Evolutionary conservation across 1,284 basidiomycete genomes (phyloP).

Genomic region (Heterobasidion irregulare): DNA sequence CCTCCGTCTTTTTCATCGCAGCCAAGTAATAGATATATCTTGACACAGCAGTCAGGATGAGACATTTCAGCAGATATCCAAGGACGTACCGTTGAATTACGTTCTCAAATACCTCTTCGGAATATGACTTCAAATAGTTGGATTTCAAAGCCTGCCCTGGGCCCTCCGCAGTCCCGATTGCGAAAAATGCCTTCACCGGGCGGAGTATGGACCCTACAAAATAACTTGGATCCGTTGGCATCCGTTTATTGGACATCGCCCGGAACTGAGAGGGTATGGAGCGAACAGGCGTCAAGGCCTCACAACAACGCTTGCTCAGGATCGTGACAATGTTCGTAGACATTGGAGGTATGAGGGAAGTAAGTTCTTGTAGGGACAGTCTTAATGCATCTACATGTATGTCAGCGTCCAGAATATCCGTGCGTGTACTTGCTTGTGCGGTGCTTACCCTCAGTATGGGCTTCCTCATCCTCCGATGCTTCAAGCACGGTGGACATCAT

Average conservation of each 20-base stretch:
- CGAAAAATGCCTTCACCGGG: constrained; percentile 77
- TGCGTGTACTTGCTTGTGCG: background rate
- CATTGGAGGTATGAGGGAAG: constrained; percentile 41
- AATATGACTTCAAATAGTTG: constrained; percentile 44
- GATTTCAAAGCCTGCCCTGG: constrained; percentile 51
- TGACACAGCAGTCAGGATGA: background rate
- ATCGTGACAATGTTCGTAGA: constrained; percentile 64
- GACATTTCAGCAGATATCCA: background rate
- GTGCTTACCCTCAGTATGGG: constrained; percentile 3
- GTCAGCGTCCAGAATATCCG: constrained; percentile 52
- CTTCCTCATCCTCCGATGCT: background rate
- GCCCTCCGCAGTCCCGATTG: constrained; percentile 43
- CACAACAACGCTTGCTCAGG: constrained; percentile 72
- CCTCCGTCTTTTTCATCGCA: constrained; percentile 86
- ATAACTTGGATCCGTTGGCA: constrained; percentile 72
- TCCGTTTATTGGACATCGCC: constrained; percentile 67
- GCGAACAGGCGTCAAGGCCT: constrained; percentile 80
- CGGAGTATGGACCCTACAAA: constrained; percentile 79
- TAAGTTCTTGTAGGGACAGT: constrained; percentile 30
- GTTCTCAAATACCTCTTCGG: constrained; percentile 63
- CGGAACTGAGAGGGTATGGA: constrained; percentile 85
- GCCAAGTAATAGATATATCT: constrained; percentile 67
- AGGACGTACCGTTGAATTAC: constrained; percentile 56
- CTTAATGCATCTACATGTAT: background rate
- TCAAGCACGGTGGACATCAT: constrained; percentile 38